phyloP scores from a whole-genome alignment of 495 filamentous ascomycete species.

The Penicillium paxilli region DNA sequence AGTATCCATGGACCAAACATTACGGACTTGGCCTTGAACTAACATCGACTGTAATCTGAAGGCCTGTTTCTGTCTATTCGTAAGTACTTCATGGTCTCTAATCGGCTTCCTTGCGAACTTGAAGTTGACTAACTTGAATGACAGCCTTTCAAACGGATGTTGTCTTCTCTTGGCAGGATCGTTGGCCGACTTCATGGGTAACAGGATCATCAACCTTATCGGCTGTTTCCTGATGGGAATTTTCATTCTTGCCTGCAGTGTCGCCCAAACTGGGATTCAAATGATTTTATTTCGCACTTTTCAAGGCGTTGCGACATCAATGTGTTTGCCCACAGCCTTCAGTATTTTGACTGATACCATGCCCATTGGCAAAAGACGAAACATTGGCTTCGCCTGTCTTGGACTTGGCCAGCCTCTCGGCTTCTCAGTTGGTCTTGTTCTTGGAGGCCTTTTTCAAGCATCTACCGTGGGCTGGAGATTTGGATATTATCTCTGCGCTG shows the following conservation, averaged over 20 bases:
- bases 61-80: constrained; percentile 26
- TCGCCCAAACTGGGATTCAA: constrained; percentile 45
- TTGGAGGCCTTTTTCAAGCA: constrained; percentile 50
- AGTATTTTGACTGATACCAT: constrained; percentile 48
- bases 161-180: constrained; percentile 51
- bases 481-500: constrained; percentile 50
- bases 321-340: constrained; percentile 53
- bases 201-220: constrained; percentile 40
- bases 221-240: constrained; percentile 43
- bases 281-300: constrained; percentile 52
- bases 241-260: constrained; percentile 48
- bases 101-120: not conserved
- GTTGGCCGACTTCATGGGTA: constrained; percentile 52
- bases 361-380: constrained; percentile 43
- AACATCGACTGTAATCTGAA: not conserved
- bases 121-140: not conserved
- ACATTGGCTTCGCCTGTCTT: constrained; percentile 51
- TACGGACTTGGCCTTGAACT: not conserved
- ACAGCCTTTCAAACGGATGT: constrained; percentile 46
- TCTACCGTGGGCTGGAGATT: constrained; percentile 45
- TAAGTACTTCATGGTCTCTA: constrained; percentile 1
- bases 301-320: constrained; percentile 47
- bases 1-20: not conserved
- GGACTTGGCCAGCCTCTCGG: constrained; percentile 53
- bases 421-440: constrained; percentile 53